Base-by-base conservation (phyloP, 257 asterid species). In the Solanum megistacrolobum region DNA sequence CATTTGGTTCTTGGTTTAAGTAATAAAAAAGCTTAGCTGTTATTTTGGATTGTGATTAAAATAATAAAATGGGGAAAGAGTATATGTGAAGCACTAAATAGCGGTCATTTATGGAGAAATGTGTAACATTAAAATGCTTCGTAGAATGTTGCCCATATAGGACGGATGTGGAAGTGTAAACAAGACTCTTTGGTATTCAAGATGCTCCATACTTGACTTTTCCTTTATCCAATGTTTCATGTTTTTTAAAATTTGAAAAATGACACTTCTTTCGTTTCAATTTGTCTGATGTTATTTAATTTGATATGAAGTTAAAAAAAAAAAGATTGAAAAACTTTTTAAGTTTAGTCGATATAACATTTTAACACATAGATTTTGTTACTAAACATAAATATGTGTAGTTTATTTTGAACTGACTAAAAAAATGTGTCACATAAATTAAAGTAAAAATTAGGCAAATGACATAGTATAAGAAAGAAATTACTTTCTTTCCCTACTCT, bases 241-340 rank as follows among this genome's bases (percentile, higher is more conserved):
- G 27, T 27, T 75, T 73, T 9, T 10, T 39, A 34, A 73, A 18
- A 8, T 73, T 20, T 34, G 5, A 66, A 66, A 65, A 10, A 11
- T 11, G 8, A 0, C 0, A 23, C 2, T 21, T 60, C 0, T 0
- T 60, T 1, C 3, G 2, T n/a, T 16, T 5, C 1, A 52, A 16
- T 16, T 52, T 52, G 16, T 52, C 9, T 52, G 0, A 16, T 2
- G 23, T 52, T 52, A 20, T 16, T 52, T 6, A 14, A 52, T 52
- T 52, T 16, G 1, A 52, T 48, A 48, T 2, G 1, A 0, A 48
- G 8, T 48, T 48, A 5, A 14, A 14, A 48, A 48, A 46, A 46
- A 14, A 2, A 0, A 1, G 7, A 52, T 52, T 1, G 9, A 48
- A 14, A 46, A 13, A 48, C 55, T 4, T 46, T 46, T 13, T 0